Evolutionary conservation across 441 rosid species (phyloP), one percentile per base, ranked within the genome.

Genomic region (Breynia disticha): DNA sequence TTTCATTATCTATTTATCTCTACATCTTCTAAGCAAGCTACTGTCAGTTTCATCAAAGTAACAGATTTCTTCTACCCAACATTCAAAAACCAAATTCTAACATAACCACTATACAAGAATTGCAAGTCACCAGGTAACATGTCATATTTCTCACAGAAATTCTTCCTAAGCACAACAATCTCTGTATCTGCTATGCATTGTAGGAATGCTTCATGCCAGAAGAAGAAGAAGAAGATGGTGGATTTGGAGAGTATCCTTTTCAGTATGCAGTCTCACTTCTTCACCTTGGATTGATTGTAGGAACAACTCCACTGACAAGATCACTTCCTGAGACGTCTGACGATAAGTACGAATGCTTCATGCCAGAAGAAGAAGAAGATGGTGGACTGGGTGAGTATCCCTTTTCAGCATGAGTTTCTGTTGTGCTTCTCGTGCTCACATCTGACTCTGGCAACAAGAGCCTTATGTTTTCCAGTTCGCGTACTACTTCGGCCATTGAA

Each of bases 281-380:
- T 52, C 44, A 52, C 72, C 97, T 79, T 12, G 98, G 97, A 49
- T 60, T 20, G 57, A 93, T 72, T 46, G 88, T 75, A 7, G 98
- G 95, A 63, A 72, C 48, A 18, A 70, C 67, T 59, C 86, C 98
- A 55, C 98, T 88, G 46, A 88, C 79, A 37, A 93, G 97, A 59
- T 93, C 78, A 53, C 97, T 86, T 60, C 97, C 95, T 12, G 98
- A 88, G 64, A 88, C 75, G 71, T 88, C 95, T 0, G 76, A 65
- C 16, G 98, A 93, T 13, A 74, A 56, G n/a, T 68, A 79, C 13
- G 81, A 81, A 64, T 76, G 63, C 70, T 63, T 77, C 52, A 70
- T 21, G 47, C 52, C 16, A 0, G 78, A 68, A 11, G 82, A 76
- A 7, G 89, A 76, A 35, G 96, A 72, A 12, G 94, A 72, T 13